Evolutionary conservation across 1,284 basidiomycete species (phyloP).

Genomic region (Psilocybe mexicana): DNA sequence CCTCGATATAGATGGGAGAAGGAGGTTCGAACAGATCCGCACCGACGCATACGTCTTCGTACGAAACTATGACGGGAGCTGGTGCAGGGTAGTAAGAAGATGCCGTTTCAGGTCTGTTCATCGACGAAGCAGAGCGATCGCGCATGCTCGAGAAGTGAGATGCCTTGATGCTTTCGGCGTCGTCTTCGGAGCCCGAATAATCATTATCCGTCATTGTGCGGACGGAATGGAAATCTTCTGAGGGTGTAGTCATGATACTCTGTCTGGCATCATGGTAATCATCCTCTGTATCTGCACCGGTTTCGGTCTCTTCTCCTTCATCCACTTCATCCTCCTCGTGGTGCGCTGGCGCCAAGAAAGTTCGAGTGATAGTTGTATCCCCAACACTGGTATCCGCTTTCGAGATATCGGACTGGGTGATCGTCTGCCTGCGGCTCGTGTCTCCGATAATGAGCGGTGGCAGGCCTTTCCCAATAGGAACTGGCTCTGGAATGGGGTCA

Average conservation of each 20-base stretch:
- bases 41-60: slow-evolving; percentile 39
- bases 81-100: slow-evolving; percentile 39
- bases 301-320: slow-evolving; percentile 54
- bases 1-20: slow-evolving; percentile 30
- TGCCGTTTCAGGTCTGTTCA: slow-evolving; percentile 24
- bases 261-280: slow-evolving; percentile 84
- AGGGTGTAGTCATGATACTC: slow-evolving; percentile 68
- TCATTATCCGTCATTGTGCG: slow-evolving; percentile 72
- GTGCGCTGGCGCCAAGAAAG: slow-evolving; percentile 35
- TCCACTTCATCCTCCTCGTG: slow-evolving; percentile 42
- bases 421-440: slow-evolving; percentile 41
- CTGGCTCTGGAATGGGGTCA: slow-evolving; percentile 36
- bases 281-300: slow-evolving; percentile 67
- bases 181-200: slow-evolving; percentile 55
- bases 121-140: slow-evolving; percentile 28
- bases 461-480: slow-evolving; percentile 25
- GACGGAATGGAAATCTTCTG: slow-evolving; percentile 77
- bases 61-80: slow-evolving; percentile 25
- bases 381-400: slow-evolving; percentile 41
- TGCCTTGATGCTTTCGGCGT: slow-evolving; percentile 66
- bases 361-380: slow-evolving; percentile 48
- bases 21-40: slow-evolving; percentile 37
- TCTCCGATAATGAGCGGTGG: slow-evolving; percentile 25
- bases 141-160: slow-evolving; percentile 40
- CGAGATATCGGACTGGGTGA: slow-evolving; percentile 47